Evolutionary conservation across 345 rosid genomes (phyloP).

Genomic region (Mallotus nudiflorus): DNA sequence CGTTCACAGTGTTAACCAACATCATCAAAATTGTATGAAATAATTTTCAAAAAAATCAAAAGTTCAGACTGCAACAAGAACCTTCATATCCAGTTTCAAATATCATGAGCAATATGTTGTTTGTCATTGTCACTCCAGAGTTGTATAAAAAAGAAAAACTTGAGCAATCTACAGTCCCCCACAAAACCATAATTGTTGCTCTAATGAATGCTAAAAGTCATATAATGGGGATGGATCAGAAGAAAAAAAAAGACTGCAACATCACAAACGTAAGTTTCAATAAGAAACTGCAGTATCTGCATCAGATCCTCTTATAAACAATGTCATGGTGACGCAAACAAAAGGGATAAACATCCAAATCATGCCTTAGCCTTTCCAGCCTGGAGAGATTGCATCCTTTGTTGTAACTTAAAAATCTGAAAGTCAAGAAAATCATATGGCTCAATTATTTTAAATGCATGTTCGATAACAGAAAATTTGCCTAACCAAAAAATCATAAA

Average conservation of each 20-base stretch:
- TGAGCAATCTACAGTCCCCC: neutral
- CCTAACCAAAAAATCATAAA: neutral
- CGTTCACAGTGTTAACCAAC: no score
- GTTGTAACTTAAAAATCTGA: constrained; percentile 82
- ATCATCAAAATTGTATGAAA: no score
- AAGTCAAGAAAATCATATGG: constrained; percentile 16
- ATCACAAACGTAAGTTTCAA: neutral
- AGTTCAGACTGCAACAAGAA: neutral
- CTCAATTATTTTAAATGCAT: neutral
- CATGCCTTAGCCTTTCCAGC: constrained; percentile 88
- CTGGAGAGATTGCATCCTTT: constrained; percentile 79
- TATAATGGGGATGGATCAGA: neutral
- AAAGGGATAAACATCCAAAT: neutral
- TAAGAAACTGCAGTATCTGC: neutral
- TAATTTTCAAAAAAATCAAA: no score
- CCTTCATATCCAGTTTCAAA: neutral
- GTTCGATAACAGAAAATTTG: no score
- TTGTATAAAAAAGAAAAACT: neutral
- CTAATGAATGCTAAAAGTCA: no score
- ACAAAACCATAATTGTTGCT: neutral
- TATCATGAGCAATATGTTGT: neutral
- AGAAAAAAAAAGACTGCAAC: neutral
- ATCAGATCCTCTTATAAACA: neutral
- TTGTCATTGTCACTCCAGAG: neutral
- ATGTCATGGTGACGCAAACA: neutral